Evolutionary conservation across 148 eudicot species (phyloP).

Genomic region (Fallopia convolvulus): DNA sequence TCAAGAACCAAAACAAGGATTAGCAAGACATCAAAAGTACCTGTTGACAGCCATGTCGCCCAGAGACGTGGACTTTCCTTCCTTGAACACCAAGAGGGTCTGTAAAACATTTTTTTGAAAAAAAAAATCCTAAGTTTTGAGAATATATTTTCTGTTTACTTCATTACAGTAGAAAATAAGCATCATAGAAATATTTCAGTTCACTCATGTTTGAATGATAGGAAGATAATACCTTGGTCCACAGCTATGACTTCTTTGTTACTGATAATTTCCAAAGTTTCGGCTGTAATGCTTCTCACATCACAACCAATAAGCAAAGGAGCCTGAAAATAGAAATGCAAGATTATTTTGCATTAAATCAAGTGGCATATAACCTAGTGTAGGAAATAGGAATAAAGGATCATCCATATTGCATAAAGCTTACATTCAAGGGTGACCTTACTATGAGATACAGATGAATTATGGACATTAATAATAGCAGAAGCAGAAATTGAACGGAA

Average conservation of each 20-base stretch:
- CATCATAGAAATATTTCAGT: background rate
- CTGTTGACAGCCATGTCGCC: slow-evolving; percentile 63
- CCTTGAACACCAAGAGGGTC: slow-evolving; percentile 96
- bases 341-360: background rate
- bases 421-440: background rate
- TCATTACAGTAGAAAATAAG: background rate
- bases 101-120: slow-evolving; percentile 12
- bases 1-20: background rate
- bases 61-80: slow-evolving; percentile 64
- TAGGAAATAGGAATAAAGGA: background rate
- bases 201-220: background rate
- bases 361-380: background rate
- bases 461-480: background rate
- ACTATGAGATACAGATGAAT: background rate
- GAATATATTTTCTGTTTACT: background rate
- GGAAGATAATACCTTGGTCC: slow-evolving; percentile 14
- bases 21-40: slow-evolving; percentile 21
- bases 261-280: slow-evolving; percentile 12
- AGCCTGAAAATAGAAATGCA: slow-evolving; percentile 4
- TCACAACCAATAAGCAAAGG: slow-evolving; percentile 18
- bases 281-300: slow-evolving; percentile 10
- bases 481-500: background rate
- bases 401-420: background rate
- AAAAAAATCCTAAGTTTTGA: background rate
- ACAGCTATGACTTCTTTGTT: slow-evolving; percentile 15